phyloP scores from a whole-genome alignment of 805 yeast genomes.

The Ogataea methylovora region DNA sequence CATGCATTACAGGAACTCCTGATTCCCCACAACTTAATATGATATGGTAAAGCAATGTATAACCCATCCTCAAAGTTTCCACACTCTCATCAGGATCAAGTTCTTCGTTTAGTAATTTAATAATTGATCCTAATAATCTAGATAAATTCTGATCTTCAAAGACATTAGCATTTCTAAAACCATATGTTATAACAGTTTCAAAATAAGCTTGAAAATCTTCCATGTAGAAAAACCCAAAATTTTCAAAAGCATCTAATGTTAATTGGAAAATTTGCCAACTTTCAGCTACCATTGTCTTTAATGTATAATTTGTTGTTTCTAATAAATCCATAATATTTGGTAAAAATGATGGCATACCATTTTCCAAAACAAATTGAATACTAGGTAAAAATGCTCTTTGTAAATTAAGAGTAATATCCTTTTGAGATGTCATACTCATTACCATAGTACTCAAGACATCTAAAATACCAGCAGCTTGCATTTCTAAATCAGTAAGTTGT shows the following conservation, averaged over 20 bases:
- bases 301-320: conserved; percentile 60
- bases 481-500: conserved; percentile 55
- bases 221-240: conserved; percentile 44
- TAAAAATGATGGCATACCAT: conserved; percentile 65
- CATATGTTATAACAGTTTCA: conserved; percentile 38
- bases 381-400: conserved; percentile 67
- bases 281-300: conserved; percentile 33
- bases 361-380: conserved; percentile 55
- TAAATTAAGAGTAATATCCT: conserved; percentile 52
- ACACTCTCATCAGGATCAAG: conserved; percentile 10
- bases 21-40: conserved; percentile 16
- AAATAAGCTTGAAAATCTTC: conserved; percentile 36
- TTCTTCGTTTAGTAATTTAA: conserved; percentile 11
- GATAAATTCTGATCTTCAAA: conserved; percentile 13
- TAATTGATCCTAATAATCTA: conserved; percentile 13
- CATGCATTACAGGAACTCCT: conserved; percentile 26
- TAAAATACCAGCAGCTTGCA: conserved; percentile 76
- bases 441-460: conserved; percentile 79
- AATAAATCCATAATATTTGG: conserved; percentile 69
- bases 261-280: conserved; percentile 38
- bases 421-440: conserved; percentile 72
- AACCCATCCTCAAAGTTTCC: not conserved
- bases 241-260: conserved; percentile 39
- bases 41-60: conserved; percentile 10
- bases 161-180: conserved; percentile 24